phyloP scores from a whole-genome alignment of 257 asterid genomes.

The Przewalskia tangutica region DNA sequence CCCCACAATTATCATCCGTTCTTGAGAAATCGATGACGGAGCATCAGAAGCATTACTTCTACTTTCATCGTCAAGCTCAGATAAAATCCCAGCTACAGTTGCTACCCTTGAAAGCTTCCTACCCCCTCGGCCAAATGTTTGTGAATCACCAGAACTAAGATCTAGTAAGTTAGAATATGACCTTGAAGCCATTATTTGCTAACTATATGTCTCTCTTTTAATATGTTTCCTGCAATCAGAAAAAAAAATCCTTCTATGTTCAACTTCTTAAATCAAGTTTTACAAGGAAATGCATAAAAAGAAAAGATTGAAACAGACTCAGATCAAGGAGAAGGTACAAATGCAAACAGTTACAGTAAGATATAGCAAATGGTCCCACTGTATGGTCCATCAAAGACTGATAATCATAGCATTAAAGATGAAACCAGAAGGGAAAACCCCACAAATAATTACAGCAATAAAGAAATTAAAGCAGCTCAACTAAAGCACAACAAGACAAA shows the following conservation, averaged over 20 bases:
- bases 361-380: background rate
- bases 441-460: constrained; percentile 1
- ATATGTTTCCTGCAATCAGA: background rate
- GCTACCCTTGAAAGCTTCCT: constrained; percentile 62
- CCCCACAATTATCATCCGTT: constrained; percentile 68
- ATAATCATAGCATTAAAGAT: constrained; percentile 2
- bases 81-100: constrained; percentile 65
- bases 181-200: constrained; percentile 45
- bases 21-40: constrained; percentile 65
- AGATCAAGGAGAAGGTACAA: background rate
- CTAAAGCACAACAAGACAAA: constrained; percentile 1
- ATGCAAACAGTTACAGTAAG: background rate
- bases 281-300: constrained; percentile 9
- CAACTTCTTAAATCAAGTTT: constrained; percentile 10
- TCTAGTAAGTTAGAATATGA: constrained; percentile 78
- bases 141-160: constrained; percentile 59
- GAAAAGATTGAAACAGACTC: constrained; percentile 3
- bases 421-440: background rate
- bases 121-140: constrained; percentile 42
- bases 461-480: constrained; percentile 1
- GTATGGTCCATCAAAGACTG: background rate
- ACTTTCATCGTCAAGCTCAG: constrained; percentile 70
- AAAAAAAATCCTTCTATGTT: background rate
- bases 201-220: background rate
- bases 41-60: constrained; percentile 60